Base-by-base conservation (phyloP, 257 asterid genomes). In the Solanum tacnaense region DNA sequence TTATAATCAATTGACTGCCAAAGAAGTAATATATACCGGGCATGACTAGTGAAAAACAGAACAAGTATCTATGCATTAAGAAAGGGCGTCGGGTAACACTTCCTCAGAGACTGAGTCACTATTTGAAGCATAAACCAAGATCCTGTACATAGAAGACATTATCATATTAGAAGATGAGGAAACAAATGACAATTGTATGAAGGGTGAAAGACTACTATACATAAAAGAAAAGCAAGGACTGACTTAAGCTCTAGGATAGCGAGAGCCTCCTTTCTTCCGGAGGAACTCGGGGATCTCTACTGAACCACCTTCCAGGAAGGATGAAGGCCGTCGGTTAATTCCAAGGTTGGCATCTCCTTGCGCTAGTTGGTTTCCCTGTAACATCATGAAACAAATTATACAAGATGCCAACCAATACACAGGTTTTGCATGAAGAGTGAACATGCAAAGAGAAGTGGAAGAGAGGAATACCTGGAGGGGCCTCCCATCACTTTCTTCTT, bases 251-350 rank as follows among this genome's bases (percentile, higher is more conserved):
- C 98, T 92, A 58, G 98, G 99, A 90, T 91, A 96, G 75, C 98
- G 98, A 32, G 99, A 91, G 36, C 93, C 93, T 32, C 99, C 98
- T 88, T 96, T 96, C 94, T 95, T 96, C 92, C 93, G 93, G 90
- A 96, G 91, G 92, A 96, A 96, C 88, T 96, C 99, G 0, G 99
- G 99, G 84, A 96, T 95, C 91, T 96, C 98, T 13, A 96, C 95
- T 18, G 92, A 90, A 84, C 93, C 92, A 44, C 98, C 95, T 91
- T 96, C 99, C 23, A 92, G 76, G 89, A 94, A 94, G 86, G 98
- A 93, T 44, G 99, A 90, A 3, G 96, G 90, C 16, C 95, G 94
- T 36, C 99, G 91, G 87, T 91, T 94, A 46, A 90, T 88, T 86
- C 96, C 96, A 36, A 88, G 39, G 90, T 85, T 92, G 20, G 93